phyloP scores from a whole-genome alignment of 495 filamentous ascomycete species.

The Alectoria sarmentosa region DNA sequence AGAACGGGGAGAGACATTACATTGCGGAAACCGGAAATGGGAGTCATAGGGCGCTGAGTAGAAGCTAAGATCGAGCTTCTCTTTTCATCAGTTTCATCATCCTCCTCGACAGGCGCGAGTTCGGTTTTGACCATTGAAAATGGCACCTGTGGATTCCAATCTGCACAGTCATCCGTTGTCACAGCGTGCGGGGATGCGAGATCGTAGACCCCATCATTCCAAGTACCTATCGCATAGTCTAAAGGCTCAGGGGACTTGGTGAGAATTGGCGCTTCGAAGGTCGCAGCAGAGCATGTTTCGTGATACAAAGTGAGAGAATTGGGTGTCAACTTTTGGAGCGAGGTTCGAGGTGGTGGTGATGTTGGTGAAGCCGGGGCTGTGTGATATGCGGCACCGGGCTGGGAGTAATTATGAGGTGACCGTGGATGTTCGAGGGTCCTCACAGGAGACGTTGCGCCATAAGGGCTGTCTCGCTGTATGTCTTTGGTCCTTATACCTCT shows the following conservation, averaged over 20 bases:
- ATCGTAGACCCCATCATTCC: conserved; percentile 10
- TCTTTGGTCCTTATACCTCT: conserved; percentile 59
- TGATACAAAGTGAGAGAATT: conserved; percentile 15
- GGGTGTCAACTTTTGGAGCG: conserved; percentile 14
- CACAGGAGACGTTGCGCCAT: conserved; percentile 21
- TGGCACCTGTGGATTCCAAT: conserved; percentile 40
- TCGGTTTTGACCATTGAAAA: conserved; percentile 39
- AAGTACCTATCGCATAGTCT: conserved; percentile 11
- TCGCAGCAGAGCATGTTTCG: not conserved
- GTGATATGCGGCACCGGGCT: conserved; percentile 35
- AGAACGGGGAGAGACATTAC: conserved; percentile 21
- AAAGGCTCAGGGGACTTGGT: not conserved
- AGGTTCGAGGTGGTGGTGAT: conserved; percentile 30
- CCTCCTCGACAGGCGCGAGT: conserved; percentile 68
- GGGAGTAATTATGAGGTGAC: conserved; percentile 44
- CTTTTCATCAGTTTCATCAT: conserved; percentile 37
- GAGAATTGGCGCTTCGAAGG: not conserved
- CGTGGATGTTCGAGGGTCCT: conserved; percentile 32
- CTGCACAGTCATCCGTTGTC: conserved; percentile 43
- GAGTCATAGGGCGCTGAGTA: conserved; percentile 5
- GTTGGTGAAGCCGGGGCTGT: conserved; percentile 29
- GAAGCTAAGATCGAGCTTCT: conserved; percentile 25
- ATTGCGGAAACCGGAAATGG: conserved; percentile 18
- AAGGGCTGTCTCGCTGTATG: conserved; percentile 44
- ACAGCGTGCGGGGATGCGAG: conserved; percentile 33